These are phyloP conservation scores for Colletotrichum euphorbiae DNA, from an alignment of 2,329 filamentous ascomycete genomes.

Conservation along the genomic window DNA sequence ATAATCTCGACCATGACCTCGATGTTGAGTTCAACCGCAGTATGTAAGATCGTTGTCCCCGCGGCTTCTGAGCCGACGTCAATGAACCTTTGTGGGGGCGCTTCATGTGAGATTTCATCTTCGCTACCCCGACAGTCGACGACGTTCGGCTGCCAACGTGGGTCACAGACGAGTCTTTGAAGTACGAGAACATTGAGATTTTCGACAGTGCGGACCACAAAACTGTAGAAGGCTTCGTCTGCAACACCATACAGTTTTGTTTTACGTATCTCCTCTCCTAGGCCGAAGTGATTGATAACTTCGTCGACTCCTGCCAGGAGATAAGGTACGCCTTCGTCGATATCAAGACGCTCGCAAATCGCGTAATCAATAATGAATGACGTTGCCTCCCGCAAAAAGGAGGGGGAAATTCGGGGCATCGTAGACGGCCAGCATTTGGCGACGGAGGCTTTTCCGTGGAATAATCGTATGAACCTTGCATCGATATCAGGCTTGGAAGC, in stretches of 20 bases:
- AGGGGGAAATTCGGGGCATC: not conserved
- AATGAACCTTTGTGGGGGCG: not conserved
- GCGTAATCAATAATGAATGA: not conserved
- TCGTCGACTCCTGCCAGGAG: slow-evolving; percentile 10
- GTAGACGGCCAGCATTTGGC: slow-evolving; percentile 14
- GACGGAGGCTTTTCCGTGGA: slow-evolving; percentile 8
- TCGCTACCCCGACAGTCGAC: not conserved
- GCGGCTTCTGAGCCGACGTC: not conserved
- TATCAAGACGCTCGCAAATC: too few species aligned
- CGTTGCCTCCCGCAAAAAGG: not conserved
- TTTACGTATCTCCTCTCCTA: not conserved
- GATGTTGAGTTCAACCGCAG: slow-evolving; percentile 26
- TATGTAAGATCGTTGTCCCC: slow-evolving; percentile 22
- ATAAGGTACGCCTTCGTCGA: not conserved
- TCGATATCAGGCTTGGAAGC: not conserved
- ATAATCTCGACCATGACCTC: slow-evolving; percentile 46
- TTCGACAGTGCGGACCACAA: slow-evolving; percentile 11
- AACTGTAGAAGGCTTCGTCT: not conserved
- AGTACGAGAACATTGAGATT: slow-evolving; percentile 13
- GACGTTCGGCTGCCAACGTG: slow-evolving; percentile 37
- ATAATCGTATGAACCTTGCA: slow-evolving; percentile 7
- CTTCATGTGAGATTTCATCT: not conserved
- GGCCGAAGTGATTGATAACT: not conserved
- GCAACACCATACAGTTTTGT: not conserved
- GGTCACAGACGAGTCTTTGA: slow-evolving; percentile 27